Evolutionary conservation across 2,329 filamentous ascomycete genomes (phyloP).

Genomic region (Clonostachys rhizophaga): DNA sequence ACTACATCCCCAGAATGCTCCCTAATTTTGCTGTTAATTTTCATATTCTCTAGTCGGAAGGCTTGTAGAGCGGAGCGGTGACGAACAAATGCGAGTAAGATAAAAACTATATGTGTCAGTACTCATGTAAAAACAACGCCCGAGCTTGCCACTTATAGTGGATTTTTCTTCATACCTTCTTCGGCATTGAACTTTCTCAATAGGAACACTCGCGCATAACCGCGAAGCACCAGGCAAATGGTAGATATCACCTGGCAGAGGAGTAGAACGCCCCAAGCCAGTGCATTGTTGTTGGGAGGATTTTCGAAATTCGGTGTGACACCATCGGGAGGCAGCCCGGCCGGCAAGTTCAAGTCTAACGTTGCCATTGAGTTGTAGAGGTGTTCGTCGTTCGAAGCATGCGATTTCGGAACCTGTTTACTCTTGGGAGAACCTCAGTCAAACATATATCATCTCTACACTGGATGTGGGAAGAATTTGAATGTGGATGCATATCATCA

Average conservation of each 20-base stretch:
- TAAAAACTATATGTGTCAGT: too few relatives aligned
- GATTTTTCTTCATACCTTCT: slow-evolving; percentile 2
- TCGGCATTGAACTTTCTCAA: slow-evolving; percentile 3
- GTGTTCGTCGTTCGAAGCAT: too few relatives aligned
- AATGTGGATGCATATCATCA: too few relatives aligned
- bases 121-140: too few relatives aligned
- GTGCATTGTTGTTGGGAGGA: slow-evolving; percentile 6
- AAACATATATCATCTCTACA: too few relatives aligned
- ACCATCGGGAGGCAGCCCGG: slow-evolving; percentile 1
- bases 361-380: too few relatives aligned
- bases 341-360: too few relatives aligned
- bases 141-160: background rate
- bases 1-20: slow-evolving; percentile 10
- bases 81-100: too few relatives aligned
- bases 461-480: too few relatives aligned
- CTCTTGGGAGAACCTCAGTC: too few relatives aligned
- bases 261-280: slow-evolving; percentile 4
- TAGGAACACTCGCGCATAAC: slow-evolving; percentile 3
- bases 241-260: slow-evolving; percentile 1
- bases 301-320: slow-evolving; percentile 4
- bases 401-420: too few relatives aligned
- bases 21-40: background rate
- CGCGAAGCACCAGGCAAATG: slow-evolving; percentile 3
- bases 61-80: background rate
- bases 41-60: too few relatives aligned